These are phyloP conservation scores for Daldinia grandis DNA, from an alignment of 495 filamentous ascomycete genomes.

Conservation along the genomic window DNA sequence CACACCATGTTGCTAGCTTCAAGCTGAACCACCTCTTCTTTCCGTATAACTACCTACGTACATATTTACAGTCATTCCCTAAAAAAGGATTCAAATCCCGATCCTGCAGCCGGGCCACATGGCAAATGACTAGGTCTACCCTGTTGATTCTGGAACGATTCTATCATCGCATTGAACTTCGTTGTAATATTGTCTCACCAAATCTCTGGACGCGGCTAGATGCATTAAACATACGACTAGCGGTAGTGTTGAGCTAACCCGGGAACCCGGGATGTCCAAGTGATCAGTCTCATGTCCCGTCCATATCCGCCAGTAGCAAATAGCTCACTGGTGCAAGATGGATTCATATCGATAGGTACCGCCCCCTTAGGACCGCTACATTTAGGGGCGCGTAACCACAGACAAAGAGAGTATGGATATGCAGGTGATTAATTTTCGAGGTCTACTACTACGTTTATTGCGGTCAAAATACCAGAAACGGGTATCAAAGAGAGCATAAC, in stretches of 20 bases:
- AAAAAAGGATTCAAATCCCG: slow-evolving; percentile 35
- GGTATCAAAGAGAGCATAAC: background rate
- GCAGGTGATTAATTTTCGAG: background rate
- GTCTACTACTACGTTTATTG: background rate
- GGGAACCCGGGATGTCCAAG: slow-evolving; percentile 20
- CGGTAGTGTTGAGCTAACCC: slow-evolving; percentile 14
- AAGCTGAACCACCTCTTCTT: background rate
- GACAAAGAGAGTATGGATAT: background rate
- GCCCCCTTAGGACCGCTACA: background rate
- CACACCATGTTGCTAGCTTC: slow-evolving; percentile 1
- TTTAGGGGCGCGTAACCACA: background rate
- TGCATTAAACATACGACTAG: slow-evolving; percentile 21
- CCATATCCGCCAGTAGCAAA: slow-evolving; percentile 17
- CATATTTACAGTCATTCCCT: slow-evolving; percentile 4
- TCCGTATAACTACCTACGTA: background rate
- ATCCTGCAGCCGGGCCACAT: slow-evolving; percentile 39
- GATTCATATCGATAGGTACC: background rate
- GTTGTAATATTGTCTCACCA: slow-evolving; percentile 37
- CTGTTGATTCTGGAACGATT: slow-evolving; percentile 40
- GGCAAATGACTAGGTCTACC: slow-evolving; percentile 34
- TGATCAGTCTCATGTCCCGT: slow-evolving; percentile 2
- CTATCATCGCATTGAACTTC: slow-evolving; percentile 26
- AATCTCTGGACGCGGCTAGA: slow-evolving; percentile 37
- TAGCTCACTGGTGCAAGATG: slow-evolving; percentile 2
- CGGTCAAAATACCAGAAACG: background rate